These are phyloP conservation scores for Conringia planisiliqua DNA, from an alignment of 345 rosid genomes.

Conservation along the genomic window DNA sequence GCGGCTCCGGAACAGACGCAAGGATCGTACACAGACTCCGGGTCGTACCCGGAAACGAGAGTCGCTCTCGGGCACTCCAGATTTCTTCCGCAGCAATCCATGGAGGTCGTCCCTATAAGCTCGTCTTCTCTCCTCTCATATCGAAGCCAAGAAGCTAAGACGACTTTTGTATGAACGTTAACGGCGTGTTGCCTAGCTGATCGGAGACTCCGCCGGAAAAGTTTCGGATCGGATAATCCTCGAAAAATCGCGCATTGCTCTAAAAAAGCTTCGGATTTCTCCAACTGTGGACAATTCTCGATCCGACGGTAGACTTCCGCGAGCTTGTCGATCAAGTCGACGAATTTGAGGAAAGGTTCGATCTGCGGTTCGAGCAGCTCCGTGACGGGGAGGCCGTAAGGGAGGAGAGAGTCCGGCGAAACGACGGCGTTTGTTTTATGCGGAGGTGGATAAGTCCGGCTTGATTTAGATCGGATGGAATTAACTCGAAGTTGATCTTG, in stretches of 20 bases:
- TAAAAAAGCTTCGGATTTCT: conserved; percentile 48
- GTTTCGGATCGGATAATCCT: conserved; percentile 63
- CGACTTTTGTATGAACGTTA: conserved; percentile 67
- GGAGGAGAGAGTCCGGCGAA: conserved; percentile 46
- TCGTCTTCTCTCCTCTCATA: conserved; percentile 90
- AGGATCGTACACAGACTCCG: conserved; percentile 52
- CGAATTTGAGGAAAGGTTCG: conserved; percentile 53
- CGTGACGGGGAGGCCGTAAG: conserved; percentile 59
- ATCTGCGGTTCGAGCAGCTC: conserved; percentile 69
- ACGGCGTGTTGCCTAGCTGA: conserved; percentile 64
- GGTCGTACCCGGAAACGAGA: conserved; percentile 61
- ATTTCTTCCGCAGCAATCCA: conserved; percentile 77
- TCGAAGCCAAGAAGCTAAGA: conserved; percentile 72
- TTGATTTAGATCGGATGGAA: conserved; percentile 48
- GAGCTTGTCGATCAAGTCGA: conserved; percentile 55
- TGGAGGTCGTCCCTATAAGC: conserved; percentile 51
- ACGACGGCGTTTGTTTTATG: conserved; percentile 8
- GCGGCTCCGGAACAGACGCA: conserved; percentile 48
- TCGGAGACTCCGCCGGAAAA: conserved; percentile 65
- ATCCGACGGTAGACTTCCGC: conserved; percentile 55
- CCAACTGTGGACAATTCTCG: conserved; percentile 44
- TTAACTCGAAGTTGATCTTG: conserved; percentile 59
- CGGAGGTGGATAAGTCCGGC: conserved; percentile 32
- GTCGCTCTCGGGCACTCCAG: conserved; percentile 73
- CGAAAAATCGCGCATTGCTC: conserved; percentile 65